Evolutionary conservation across 176 grass and related monocot genomes (phyloP).

Genomic region (Oryza rufipogon): DNA sequence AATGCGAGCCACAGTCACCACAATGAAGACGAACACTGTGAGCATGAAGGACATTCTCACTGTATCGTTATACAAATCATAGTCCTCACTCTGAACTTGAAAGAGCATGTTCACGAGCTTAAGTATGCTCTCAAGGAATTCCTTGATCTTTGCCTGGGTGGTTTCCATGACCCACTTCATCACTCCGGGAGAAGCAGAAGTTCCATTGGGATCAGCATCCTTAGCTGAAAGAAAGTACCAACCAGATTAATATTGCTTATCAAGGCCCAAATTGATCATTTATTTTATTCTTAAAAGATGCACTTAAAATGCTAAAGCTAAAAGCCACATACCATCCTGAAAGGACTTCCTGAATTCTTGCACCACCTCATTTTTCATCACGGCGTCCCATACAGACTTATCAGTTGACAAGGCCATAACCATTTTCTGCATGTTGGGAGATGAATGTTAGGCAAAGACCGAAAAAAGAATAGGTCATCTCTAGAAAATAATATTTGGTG

Average conservation of each 20-base stretch:
- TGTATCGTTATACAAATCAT: conserved; percentile 39
- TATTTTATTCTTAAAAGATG: neutral
- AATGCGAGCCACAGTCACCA: conserved; percentile 74
- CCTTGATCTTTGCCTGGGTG: conserved; percentile 63
- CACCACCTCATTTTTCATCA: conserved; percentile 77
- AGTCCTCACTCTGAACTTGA: conserved; percentile 35
- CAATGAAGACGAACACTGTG: conserved; percentile 74
- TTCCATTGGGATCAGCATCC: conserved; percentile 28
- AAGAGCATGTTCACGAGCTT: conserved; percentile 56
- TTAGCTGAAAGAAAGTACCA: conserved; percentile 45
- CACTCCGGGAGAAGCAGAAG: conserved; percentile 38
- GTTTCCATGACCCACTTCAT: conserved; percentile 58
- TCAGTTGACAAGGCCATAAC: conserved; percentile 89
- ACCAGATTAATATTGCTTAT: neutral
- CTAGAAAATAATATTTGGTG: neutral
- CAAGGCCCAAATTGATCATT: neutral
- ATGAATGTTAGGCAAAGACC: neutral
- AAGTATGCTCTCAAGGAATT: conserved; percentile 68
- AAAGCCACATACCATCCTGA: conserved; percentile 56
- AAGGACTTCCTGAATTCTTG: conserved; percentile 82
- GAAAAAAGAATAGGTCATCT: neutral
- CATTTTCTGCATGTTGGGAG: conserved; percentile 65
- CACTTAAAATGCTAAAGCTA: neutral
- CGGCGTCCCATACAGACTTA: conserved; percentile 81
- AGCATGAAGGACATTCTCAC: conserved; percentile 85